Percentiles rank a stretch among this genome's conserved stretches.
Evolutionary conservation across 2,329 filamentous ascomycete genomes (phyloP).

Genomic region (Coleophoma crateriformis): DNA sequence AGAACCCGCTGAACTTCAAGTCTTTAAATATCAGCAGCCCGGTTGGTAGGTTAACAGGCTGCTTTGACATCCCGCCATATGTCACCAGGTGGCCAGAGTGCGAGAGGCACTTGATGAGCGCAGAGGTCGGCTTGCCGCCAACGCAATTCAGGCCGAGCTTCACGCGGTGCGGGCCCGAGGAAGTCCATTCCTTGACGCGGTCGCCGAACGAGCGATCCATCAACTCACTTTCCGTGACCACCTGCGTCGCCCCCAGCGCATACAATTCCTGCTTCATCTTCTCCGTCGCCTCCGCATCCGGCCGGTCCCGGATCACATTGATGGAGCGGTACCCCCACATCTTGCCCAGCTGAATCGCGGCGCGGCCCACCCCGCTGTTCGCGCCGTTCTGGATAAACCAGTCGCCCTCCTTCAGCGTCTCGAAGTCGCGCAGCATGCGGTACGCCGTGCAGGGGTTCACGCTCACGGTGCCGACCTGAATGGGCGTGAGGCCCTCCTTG

Average conservation of each 20-base stretch:
- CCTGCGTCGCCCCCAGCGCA: conserved; percentile 47
- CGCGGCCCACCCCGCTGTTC: conserved; percentile 86
- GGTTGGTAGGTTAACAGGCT: conserved; percentile 76
- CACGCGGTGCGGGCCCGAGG: conserved; percentile 65
- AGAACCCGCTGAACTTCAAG: conserved; percentile 85
- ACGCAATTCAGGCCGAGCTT: conserved; percentile 88
- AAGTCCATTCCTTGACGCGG: conserved; percentile 56
- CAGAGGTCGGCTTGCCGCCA: conserved; percentile 76
- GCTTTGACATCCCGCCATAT: conserved; percentile 91
- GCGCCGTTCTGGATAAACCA: conserved; percentile 98
- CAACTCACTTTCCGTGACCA: conserved; percentile 43
- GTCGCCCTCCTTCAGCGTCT: conserved; percentile 60
- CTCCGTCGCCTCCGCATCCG: conserved; percentile 58
- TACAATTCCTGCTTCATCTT: conserved; percentile 55
- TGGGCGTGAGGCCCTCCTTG: conserved; percentile 61
- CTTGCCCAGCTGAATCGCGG: conserved; percentile 80
- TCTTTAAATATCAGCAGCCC: conserved; percentile 92
- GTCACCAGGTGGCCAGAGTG: conserved; percentile 74
- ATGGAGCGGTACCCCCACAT: conserved; percentile 89
- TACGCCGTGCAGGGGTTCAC: conserved; percentile 96
- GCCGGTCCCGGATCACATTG: conserved; percentile 77
- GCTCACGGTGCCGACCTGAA: conserved; percentile 81
- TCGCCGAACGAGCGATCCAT: conserved; percentile 37
- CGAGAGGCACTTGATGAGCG: conserved; percentile 69
- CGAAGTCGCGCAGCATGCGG: conserved; percentile 83